Evolutionary conservation across 129 eudicot genomes (phyloP).

Genomic region (Chrysanthemum makinoi): DNA sequence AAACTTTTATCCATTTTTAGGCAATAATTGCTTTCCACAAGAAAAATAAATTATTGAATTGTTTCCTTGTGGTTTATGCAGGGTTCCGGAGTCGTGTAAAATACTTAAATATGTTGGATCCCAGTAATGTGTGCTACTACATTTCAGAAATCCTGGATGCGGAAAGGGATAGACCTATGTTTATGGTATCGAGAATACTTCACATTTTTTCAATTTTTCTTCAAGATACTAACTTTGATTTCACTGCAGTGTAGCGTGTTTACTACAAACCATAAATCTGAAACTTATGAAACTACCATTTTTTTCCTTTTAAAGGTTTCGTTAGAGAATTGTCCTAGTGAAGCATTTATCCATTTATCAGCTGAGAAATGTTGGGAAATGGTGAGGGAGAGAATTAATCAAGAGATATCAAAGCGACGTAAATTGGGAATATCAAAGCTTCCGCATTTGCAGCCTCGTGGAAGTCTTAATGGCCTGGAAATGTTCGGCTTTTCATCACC

Average conservation of each 20-base stretch:
- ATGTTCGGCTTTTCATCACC: slow-evolving; percentile 94
- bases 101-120: slow-evolving; percentile 67
- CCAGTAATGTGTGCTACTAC: slow-evolving; percentile 60
- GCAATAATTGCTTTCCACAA: not conserved
- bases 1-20: not conserved
- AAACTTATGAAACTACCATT: not conserved
- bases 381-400: slow-evolving; percentile 85
- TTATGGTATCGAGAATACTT: slow-evolving; percentile 56
- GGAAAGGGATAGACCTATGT: slow-evolving; percentile 73
- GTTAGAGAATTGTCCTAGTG: slow-evolving; percentile 54
- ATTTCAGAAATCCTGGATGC: slow-evolving; percentile 82
- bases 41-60: not conserved
- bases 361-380: slow-evolving; percentile 86
- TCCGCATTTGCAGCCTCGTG: slow-evolving; percentile 79
- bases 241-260: not conserved
- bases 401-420: slow-evolving; percentile 63
- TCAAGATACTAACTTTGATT: not conserved
- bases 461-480: slow-evolving; percentile 86
- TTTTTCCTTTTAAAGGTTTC: slow-evolving; percentile 50
- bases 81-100: slow-evolving; percentile 87
- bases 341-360: slow-evolving; percentile 70
- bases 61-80: slow-evolving; percentile 31
- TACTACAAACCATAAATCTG: not conserved
- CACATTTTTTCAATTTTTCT: not conserved
- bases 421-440: slow-evolving; percentile 65